A percentile compares a stretch with the other conserved stretches of the same genome.
These are phyloP conservation scores for Cicer cuneatum DNA, from an alignment of 306 rosid genomes.

Conservation along the genomic window DNA sequence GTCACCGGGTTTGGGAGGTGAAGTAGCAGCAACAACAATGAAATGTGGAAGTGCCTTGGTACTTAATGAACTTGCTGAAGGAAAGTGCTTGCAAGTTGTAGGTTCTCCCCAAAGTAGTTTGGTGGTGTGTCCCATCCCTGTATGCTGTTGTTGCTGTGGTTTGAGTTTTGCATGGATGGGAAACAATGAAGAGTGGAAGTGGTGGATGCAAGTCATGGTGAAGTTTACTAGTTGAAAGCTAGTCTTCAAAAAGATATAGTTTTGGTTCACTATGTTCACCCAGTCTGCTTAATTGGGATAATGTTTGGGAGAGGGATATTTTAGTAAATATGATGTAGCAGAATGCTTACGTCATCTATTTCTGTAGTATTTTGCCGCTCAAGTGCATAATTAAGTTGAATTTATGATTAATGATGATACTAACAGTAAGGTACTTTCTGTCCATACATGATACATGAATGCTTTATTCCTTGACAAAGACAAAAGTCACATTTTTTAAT, in stretches of 20 bases:
- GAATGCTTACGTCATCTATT: no score
- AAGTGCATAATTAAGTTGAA: no score
- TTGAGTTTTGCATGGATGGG: slow-evolving; percentile 38
- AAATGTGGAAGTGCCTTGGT: slow-evolving; percentile 54
- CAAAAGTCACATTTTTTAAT: no score
- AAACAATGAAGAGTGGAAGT: slow-evolving; percentile 49
- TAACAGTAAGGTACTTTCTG: no score
- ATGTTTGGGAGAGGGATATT: slow-evolving; percentile 31
- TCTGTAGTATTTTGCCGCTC: no score
- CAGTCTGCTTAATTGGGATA: slow-evolving; percentile 20
- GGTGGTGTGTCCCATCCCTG: slow-evolving; percentile 23
- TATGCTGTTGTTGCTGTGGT: slow-evolving; percentile 39
- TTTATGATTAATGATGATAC: no score
- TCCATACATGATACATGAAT: no score
- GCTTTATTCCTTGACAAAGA: no score
- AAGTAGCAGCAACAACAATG: slow-evolving; percentile 43
- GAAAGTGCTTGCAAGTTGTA: slow-evolving; percentile 29
- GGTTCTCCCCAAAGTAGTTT: slow-evolving; percentile 38
- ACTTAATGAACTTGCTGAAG: slow-evolving; percentile 30
- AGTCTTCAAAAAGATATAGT: slow-evolving; percentile 5
- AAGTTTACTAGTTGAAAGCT: slow-evolving; percentile 35
- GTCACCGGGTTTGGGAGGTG: slow-evolving; percentile 53
- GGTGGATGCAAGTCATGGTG: slow-evolving; percentile 54
- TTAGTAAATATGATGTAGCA: background rate
- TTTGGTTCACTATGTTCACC: background rate